phyloP scores from a whole-genome alignment of 208 protist genomes.

The Acanthamoeba lenticulata region DNA sequence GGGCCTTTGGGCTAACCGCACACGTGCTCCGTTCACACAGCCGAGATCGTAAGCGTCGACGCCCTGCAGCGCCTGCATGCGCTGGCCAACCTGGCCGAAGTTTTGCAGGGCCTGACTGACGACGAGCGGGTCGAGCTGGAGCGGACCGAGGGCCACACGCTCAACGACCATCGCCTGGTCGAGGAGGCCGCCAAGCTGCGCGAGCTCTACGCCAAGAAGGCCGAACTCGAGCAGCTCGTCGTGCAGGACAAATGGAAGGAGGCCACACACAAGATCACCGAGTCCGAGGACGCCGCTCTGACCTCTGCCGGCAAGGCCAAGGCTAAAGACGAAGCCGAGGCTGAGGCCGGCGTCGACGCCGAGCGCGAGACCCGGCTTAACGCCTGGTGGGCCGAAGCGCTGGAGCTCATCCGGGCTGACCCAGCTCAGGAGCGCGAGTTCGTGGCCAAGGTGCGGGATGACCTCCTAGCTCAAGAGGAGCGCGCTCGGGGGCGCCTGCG shows the following conservation, averaged over 20 bases:
- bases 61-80: background rate
- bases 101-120: background rate
- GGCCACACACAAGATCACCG: background rate
- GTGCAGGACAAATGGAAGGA: conserved; percentile 47
- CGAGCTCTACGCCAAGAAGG: conserved; percentile 33
- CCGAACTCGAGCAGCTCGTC: conserved; percentile 11
- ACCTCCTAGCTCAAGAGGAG: background rate
- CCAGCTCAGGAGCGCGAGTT: background rate
- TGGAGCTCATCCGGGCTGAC: background rate
- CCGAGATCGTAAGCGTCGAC: background rate
- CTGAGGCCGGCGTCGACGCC: background rate
- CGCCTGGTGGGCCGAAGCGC: conserved; percentile 22
- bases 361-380: background rate
- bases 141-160: background rate
- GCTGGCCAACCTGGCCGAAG: conserved; percentile 30
- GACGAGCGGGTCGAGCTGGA: conserved; percentile 1
- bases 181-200: background rate
- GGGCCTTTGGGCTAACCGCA: too few relatives aligned
- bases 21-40: background rate
- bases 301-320: background rate
- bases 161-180: conserved; percentile 25
- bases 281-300: background rate
- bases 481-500: background rate
- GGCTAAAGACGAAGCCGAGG: background rate
- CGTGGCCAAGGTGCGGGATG: background rate